A percentile compares a stretch with the other conserved stretches of the same genome.
These are phyloP conservation scores for Orbilia quercus DNA, from an alignment of 2,329 filamentous ascomycete species.

Conservation along the genomic window DNA sequence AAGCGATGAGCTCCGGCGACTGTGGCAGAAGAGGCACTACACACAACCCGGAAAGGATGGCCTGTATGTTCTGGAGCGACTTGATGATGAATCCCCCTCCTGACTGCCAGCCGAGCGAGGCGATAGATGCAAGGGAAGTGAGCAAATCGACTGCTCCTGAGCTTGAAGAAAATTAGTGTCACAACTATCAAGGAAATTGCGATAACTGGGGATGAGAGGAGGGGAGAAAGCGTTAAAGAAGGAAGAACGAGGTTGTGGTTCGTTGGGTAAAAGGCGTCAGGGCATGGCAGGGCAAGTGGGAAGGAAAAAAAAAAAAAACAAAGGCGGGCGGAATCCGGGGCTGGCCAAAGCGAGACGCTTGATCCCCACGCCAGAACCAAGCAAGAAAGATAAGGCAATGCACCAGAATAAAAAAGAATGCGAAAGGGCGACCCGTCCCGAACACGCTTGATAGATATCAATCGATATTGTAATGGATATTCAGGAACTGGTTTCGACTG, in stretches of 20 bases:
- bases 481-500: conserved; percentile 27
- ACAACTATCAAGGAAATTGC: conserved; percentile 12
- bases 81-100: conserved; percentile 29
- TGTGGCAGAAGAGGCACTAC: conserved; percentile 21
- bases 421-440: not conserved
- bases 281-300: conserved; percentile 28
- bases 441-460: not conserved
- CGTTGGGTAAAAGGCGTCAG: conserved; percentile 35
- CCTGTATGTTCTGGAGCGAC: conserved; percentile 21
- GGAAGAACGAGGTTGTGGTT: conserved; percentile 13
- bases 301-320: conserved; percentile 12
- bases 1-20: conserved; percentile 32
- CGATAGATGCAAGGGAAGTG: conserved; percentile 21
- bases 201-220: conserved; percentile 19
- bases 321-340: conserved; percentile 15
- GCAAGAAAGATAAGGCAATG: conserved; percentile 6
- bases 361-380: not conserved
- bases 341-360: conserved; percentile 8
- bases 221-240: conserved; percentile 7
- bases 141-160: conserved; percentile 16
- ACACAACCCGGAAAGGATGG: conserved; percentile 17
- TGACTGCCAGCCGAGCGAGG: conserved; percentile 29
- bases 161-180: not conserved
- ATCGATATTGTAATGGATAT: conserved; percentile 32
- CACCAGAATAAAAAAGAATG: not conserved